Base-by-base conservation (phyloP, 2,329 filamentous ascomycete species). In the Ophiostoma quercus region DNA sequence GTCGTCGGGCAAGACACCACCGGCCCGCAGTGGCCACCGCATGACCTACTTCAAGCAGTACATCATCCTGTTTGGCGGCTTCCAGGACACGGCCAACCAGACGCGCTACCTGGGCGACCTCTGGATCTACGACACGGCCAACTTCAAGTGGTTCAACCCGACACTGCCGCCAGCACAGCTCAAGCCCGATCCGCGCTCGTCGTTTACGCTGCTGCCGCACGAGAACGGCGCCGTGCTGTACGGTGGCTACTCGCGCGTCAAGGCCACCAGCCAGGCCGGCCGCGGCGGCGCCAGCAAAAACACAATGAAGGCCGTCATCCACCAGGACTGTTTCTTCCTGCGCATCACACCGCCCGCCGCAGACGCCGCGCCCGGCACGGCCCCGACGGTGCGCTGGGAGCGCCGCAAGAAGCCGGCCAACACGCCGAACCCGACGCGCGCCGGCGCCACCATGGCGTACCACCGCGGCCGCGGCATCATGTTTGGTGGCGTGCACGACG, bases 41-140 rank as follows among this genome's bases (percentile, higher is more conserved):
- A 97, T 99, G 93, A 96, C 94, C 2, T 94, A 92, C 78, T 98
- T 88, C 85, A 98, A 98, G 81, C 92, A 97, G 77, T 98, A 97
- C 79, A 93, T 99, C 72, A 87, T 99, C 71, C 83, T 99, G 1
- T 98, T 97, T 77, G 95, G 95, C 71, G 95, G 95, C 0, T 99
- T 99, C 78, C 95, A 99, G 80, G 95, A 98, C 78, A 98, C 94
- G 0, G 94, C 92, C 11, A 92, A 96, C 78, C 90, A 94, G 78
- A 98, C 94, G 5, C 96, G 94, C 77, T 99, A 99, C 78, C 81
- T 99, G 19, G 89, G 90, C 54, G 95, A 99, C 78, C 82, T 98
- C 47, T 99, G 95, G 94, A 85, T 98, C 68, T 99, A 97, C 79
- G 95, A 99, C 79, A 96, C 92, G 41, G 80, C 90, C 75, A 92